Evolutionary conservation across 805 yeast species (phyloP), one percentile per base, ranked within the genome.

Genomic region (Saccharomycopsis amapae): DNA sequence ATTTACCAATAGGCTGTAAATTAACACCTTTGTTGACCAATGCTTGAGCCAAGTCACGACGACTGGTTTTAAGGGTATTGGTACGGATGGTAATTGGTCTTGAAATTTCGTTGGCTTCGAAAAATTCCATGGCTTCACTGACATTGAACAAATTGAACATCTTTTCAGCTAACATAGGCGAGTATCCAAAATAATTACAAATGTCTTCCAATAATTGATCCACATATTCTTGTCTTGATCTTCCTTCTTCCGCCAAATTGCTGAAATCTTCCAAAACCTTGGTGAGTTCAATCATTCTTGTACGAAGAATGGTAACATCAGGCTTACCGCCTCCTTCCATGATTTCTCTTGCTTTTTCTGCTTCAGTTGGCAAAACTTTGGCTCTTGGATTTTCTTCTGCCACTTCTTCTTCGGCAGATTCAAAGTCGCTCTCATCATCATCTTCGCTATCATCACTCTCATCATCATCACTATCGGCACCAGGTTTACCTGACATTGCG

Each of bases 21-120:
- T 93, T 93, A 52, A 90, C 98, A 62, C 98, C 98, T 59, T 96
- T 80, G 66, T 90, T 90, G 46, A 90, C 95, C 52, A 93, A 74
- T 13, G 93, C 79, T 65, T 93, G 97, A 2, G 96, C 97, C 56
- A 93, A 75, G 58, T 93, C 97, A 64, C 98, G 78, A 62, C 98
- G 83, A 67, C 96, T 81, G 3, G 97, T 85, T 59, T 83, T 85
- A 54, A 93, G 72, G 15, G 98, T 93, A 65, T 93, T 93, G n/a
- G 98, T 89, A 72, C 99, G 83, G 57, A 93, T 89, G 18, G 97
- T 93, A 48, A 93, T 75, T 40, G 99, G 99, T 63, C 99, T 78
- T 26, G 95, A 84, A 46, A 90, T 85, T 68, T 93, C 99, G 66
- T 93, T 93, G 30, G 98, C 97, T 70, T 93, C 99, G 57, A 93